Base-by-base conservation (phyloP, 345 rosid genomes). In the Passiflora organensis region DNA sequence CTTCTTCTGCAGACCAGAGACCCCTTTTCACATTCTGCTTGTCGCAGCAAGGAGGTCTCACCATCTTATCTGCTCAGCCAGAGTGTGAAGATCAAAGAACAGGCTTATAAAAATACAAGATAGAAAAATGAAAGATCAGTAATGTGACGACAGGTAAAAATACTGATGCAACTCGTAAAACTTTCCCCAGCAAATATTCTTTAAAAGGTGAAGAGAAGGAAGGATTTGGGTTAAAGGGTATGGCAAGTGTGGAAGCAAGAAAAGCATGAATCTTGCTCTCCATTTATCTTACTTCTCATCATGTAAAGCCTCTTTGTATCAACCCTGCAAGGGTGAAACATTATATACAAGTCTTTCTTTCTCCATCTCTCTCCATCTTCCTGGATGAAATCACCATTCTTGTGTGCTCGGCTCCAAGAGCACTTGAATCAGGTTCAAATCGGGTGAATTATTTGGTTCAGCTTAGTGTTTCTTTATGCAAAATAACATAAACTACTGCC, bases 1-100 rank as follows among this genome's bases (percentile, higher is more conserved):
- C 94, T 65, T 82, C 89, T 45, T 83, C 94, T 25, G 49, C 65
- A 62, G 72, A 72, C 89, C 94, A 82, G 43, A 66, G 69, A 1
- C 79, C 83, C 37, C 65, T 70, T 42, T 65, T 75, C 28, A 63
- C 65, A 51, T 73, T 76, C 50, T 52, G 38, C 65, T 70, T 75
- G 69, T 73, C 79, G 56, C 80, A 65, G 32, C 84, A 80, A 54
- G 83, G 81, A 47, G 59, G 50, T 39, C 58, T 51, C 43, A 52
- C 58, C 58, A 58, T 58, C 20, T n/a, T 18, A 13, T 13, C 49
- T 55, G 43, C 18, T 48, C 11, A 6, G 6, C 34, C 13, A 39
- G 23, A 53, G 1, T 2, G 6, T 9, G 14, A 14, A 48, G 17
- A 24, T 22, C 44, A 46, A 32, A 14, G 47, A 2, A n/a, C 6